These are phyloP conservation scores for Serendipita vermifera DNA, from an alignment of 768 basidiomycete genomes.

Conservation along the genomic window DNA sequence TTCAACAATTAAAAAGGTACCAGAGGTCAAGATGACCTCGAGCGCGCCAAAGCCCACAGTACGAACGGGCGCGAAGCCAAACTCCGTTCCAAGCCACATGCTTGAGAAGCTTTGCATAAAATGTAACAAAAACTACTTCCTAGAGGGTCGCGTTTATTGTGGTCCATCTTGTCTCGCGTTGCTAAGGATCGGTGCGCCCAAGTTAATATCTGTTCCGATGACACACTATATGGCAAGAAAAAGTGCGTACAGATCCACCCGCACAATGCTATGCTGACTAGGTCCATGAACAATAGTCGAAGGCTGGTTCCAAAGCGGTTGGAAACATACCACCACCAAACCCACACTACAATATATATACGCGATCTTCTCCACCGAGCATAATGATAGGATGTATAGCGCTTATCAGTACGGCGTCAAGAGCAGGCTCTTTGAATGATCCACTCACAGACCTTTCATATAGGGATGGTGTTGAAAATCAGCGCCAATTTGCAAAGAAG, in stretches of 20 bases:
- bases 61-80: too few relatives aligned
- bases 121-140: too few relatives aligned
- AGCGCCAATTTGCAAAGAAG: conserved; percentile 42
- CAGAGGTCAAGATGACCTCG: too few relatives aligned
- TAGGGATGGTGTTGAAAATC: conserved; percentile 30
- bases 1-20: too few relatives aligned
- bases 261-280: neutral
- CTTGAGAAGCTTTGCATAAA: too few relatives aligned
- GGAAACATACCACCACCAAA: neutral
- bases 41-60: too few relatives aligned
- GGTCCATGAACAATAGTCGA: neutral
- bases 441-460: too few relatives aligned
- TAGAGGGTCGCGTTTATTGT: neutral
- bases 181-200: neutral
- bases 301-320: neutral
- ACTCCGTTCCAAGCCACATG: too few relatives aligned
- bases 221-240: neutral
- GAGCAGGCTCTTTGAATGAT: neutral
- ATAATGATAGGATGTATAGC: neutral
- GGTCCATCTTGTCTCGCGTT: neutral
- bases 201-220: neutral
- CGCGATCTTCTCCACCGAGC: neutral
- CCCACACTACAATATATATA: conserved; percentile 3
- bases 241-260: neutral
- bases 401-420: neutral